phyloP scores from a whole-genome alignment of 768 basidiomycete species.

The Auricularia cornea region DNA sequence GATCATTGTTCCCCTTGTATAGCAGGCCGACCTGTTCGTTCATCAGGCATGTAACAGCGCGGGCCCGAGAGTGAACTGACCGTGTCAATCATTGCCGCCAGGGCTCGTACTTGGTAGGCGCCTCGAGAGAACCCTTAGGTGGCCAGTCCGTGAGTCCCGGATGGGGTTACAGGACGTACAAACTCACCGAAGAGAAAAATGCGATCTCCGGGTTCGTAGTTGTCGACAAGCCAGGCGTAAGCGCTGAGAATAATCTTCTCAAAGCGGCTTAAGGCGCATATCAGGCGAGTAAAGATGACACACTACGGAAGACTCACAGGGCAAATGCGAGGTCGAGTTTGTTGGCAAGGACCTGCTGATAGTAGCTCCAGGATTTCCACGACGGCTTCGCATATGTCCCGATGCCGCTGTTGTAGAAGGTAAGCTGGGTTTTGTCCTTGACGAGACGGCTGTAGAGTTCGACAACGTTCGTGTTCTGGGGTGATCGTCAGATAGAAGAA shows the following conservation, averaged over 20 bases:
- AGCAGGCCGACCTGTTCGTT: conserved; percentile 38
- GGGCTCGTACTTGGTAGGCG: conserved; percentile 35
- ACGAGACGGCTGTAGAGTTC: conserved; percentile 30
- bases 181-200: conserved; percentile 35
- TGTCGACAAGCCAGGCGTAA: conserved; percentile 35
- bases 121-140: conserved; percentile 41
- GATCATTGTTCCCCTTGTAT: conserved; percentile 30
- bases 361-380: conserved; percentile 12
- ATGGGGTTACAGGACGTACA: too few species aligned
- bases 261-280: conserved; percentile 24
- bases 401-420: conserved; percentile 35
- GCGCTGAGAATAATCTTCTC: conserved; percentile 26
- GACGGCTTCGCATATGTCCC: conserved; percentile 27
- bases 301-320: conserved; percentile 18
- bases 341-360: conserved; percentile 16
- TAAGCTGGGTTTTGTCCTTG: too few species aligned
- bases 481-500: not conserved
- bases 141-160: not conserved
- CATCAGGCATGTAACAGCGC: not conserved
- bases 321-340: conserved; percentile 30
- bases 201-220: conserved; percentile 28
- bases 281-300: not conserved
- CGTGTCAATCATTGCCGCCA: conserved; percentile 39
- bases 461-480: conserved; percentile 35
- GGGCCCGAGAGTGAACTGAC: conserved; percentile 12